A percentile compares a stretch with the other conserved stretches of the same genome.
These are phyloP conservation scores for Botrytis elliptica DNA, from an alignment of 2,329 filamentous ascomycete species.

Conservation along the genomic window DNA sequence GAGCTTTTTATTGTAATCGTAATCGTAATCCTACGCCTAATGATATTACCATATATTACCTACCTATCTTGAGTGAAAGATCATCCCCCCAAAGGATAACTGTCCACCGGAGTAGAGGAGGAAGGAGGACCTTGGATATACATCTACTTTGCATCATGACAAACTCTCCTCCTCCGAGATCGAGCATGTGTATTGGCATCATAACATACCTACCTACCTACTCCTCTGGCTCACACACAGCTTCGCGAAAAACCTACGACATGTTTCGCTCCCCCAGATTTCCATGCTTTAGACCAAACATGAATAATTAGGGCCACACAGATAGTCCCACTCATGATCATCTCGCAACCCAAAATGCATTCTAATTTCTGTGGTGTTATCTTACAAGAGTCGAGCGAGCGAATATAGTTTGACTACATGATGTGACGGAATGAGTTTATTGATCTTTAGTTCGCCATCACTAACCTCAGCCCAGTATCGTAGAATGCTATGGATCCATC, in stretches of 20 bases:
- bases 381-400: not conserved
- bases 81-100: not conserved
- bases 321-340: not conserved
- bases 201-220: not conserved
- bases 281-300: not conserved
- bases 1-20: not conserved
- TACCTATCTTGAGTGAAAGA: not conserved
- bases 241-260: not conserved
- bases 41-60: not conserved
- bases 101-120: no score
- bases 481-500: not conserved
- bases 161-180: not conserved
- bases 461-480: not conserved
- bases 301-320: not conserved
- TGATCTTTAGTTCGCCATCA: not conserved
- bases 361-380: not conserved
- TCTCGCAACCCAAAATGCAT: not conserved
- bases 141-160: not conserved
- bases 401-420: not conserved
- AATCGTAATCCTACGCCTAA: not conserved
- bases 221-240: not conserved
- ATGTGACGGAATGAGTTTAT: not conserved
- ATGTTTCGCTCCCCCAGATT: not conserved
- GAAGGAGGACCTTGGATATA: not conserved
- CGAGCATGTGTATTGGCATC: not conserved